phyloP scores from a whole-genome alignment of 2,329 filamentous ascomycete genomes.

The Calycina marina region DNA sequence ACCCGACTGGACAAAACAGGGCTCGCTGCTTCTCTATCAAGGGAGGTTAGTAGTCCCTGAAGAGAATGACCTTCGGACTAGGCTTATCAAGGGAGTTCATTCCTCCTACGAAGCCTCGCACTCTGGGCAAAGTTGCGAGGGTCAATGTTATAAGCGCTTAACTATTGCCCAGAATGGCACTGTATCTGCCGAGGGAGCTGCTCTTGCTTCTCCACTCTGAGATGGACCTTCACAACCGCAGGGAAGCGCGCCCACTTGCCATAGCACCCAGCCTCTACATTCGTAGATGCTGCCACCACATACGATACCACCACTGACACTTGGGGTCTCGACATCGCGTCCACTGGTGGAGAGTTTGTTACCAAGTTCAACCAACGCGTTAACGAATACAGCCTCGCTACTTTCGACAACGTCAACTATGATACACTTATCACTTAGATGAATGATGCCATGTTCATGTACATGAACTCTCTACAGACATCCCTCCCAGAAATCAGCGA shows the following conservation, averaged over 20 bases:
- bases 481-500: conserved; percentile 35
- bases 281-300: conserved; percentile 1
- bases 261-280: conserved; percentile 19
- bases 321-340: conserved; percentile 23
- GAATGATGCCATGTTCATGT: conserved; percentile 31
- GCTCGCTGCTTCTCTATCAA: too few species aligned
- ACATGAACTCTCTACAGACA: conserved; percentile 36
- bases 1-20: too few species aligned
- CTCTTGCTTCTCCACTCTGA: conserved; percentile 23
- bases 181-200: conserved; percentile 19
- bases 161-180: conserved; percentile 13
- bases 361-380: conserved; percentile 28
- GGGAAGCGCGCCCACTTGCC: conserved; percentile 25
- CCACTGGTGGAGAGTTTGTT: conserved; percentile 25
- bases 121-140: too few species aligned
- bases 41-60: too few species aligned
- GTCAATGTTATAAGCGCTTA: too few species aligned
- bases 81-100: too few species aligned
- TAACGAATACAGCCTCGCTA: conserved; percentile 27
- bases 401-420: conserved; percentile 35
- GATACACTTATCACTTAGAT: conserved; percentile 42
- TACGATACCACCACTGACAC: conserved; percentile 4
- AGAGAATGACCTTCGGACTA: too few species aligned
- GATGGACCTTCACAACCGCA: conserved; percentile 23
- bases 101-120: too few species aligned